These are phyloP conservation scores for Argentina anserina DNA, from an alignment of 306 rosid genomes.

Conservation along the genomic window DNA sequence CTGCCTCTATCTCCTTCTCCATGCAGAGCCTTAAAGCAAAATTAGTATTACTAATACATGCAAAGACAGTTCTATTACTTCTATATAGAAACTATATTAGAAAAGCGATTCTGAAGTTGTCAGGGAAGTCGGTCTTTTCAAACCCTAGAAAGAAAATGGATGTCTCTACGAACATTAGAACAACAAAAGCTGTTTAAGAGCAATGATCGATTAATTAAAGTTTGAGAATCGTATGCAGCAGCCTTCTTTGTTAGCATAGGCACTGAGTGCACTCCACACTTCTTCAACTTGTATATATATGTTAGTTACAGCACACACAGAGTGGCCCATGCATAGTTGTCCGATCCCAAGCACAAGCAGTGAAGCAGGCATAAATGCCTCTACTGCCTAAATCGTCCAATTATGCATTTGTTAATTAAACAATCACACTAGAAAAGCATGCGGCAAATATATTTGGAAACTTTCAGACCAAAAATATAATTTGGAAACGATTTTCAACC, in stretches of 20 bases:
- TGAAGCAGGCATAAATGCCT: too few species aligned
- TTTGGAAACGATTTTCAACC: background rate
- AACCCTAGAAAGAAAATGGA: background rate
- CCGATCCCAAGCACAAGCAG: too few species aligned
- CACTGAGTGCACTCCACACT: too few species aligned
- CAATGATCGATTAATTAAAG: background rate
- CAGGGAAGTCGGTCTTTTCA: background rate
- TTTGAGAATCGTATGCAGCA: background rate
- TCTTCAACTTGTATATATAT: too few species aligned
- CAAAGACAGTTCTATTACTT: too few species aligned
- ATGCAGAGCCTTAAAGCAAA: background rate
- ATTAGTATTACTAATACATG: too few species aligned
- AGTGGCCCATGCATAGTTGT: too few species aligned
- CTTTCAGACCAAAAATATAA: too few species aligned
- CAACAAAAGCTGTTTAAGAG: background rate
- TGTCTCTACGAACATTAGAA: background rate
- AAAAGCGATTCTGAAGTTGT: background rate
- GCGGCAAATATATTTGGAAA: background rate
- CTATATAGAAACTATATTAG: background rate
- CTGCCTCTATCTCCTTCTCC: background rate
- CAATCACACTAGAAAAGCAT: background rate
- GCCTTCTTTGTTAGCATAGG: background rate
- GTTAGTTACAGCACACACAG: too few species aligned
- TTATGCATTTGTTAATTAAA: too few species aligned
- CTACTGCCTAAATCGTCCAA: too few species aligned